phyloP scores from a whole-genome alignment of 352 stramenopile genomes.

The Pythium folliculosum region DNA sequence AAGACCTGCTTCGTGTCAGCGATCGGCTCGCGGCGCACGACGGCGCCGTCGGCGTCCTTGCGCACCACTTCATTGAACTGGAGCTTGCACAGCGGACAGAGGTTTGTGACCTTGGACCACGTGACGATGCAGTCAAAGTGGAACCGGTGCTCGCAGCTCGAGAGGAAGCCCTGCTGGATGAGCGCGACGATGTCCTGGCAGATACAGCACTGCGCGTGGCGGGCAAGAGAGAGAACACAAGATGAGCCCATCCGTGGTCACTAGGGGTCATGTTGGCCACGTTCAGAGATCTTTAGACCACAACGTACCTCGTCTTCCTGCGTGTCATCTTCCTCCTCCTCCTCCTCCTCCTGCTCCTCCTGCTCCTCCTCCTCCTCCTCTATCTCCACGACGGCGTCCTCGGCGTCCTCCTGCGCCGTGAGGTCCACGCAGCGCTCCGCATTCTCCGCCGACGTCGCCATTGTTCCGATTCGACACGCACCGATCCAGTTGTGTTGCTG shows the following conservation, averaged over 20 bases:
- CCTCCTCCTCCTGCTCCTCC: conserved; percentile 31
- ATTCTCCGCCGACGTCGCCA: conserved; percentile 5
- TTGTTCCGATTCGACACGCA: conserved; percentile 4
- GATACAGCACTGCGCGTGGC: conserved; percentile 66
- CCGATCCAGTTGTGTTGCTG: no score
- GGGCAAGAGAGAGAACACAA: not conserved
- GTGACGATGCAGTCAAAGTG: conserved; percentile 84
- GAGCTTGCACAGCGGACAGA: conserved; percentile 82
- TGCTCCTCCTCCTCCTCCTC: conserved; percentile 22
- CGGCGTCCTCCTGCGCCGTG: conserved; percentile 11
- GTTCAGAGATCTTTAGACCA: not conserved
- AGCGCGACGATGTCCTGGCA: conserved; percentile 71
- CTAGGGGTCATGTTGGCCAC: not conserved
- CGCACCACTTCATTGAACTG: conserved; percentile 63
- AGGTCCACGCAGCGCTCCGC: conserved; percentile 14
- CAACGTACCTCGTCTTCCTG: conserved; percentile 34
- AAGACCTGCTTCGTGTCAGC: conserved; percentile 65
- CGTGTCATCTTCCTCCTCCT: conserved; percentile 20
- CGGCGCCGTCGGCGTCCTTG: conserved; percentile 37
- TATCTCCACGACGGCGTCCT: conserved; percentile 14
- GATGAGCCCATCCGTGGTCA: not conserved
- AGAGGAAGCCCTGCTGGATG: conserved; percentile 54
- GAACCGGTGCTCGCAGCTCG: conserved; percentile 77
- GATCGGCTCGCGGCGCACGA: conserved; percentile 43
- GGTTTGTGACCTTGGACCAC: conserved; percentile 82